Evolutionary conservation across 2,329 filamentous ascomycete genomes (phyloP).

Genomic region (Pyrenochaeta sp.): DNA sequence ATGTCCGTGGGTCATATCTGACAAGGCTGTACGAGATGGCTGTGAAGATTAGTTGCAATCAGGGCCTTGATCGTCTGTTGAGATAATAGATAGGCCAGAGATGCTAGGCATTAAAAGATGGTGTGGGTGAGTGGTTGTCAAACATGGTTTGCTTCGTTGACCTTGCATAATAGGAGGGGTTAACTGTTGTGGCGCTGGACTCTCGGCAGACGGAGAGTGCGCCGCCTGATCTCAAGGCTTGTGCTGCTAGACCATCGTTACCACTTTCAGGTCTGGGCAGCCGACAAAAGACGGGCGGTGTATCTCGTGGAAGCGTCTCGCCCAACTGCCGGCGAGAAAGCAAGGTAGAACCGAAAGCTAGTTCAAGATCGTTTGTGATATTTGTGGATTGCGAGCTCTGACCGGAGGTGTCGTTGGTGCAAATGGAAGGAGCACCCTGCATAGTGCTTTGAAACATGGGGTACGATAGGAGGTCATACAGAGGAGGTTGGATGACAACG

Average conservation of each 20-base stretch:
- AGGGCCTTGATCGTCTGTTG: slow-evolving; percentile 17
- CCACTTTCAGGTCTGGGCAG: slow-evolving; percentile 25
- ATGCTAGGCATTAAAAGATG: slow-evolving; percentile 5
- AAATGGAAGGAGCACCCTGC: slow-evolving; percentile 25
- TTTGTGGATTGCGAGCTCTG: slow-evolving; percentile 13
- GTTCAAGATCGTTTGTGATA: slow-evolving; percentile 18
- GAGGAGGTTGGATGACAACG: slow-evolving; percentile 17
- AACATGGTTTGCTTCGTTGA: slow-evolving; percentile 19
- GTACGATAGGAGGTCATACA: slow-evolving; percentile 27
- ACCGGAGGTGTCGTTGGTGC: slow-evolving; percentile 18
- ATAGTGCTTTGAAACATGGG: slow-evolving; percentile 23
- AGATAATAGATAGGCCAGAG: slow-evolving; percentile 15
- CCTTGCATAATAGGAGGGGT: slow-evolving; percentile 26
- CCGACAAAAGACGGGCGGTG: slow-evolving; percentile 25
- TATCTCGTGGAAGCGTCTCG: slow-evolving; percentile 31
- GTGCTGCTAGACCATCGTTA: slow-evolving; percentile 24
- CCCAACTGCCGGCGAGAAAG: slow-evolving; percentile 28
- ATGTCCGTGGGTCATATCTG: slow-evolving; percentile 19
- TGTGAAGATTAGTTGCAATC: slow-evolving; percentile 22
- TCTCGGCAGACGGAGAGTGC: slow-evolving; percentile 19
- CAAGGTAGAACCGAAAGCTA: slow-evolving; percentile 33
- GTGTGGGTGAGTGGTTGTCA: slow-evolving; percentile 12
- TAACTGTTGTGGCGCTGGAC: slow-evolving; percentile 18
- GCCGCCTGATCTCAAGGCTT: slow-evolving; percentile 15
- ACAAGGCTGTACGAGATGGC: slow-evolving; percentile 12